Evolutionary conservation across 139 green algal genomes (phyloP), one percentile per base, ranked within the genome.

Genomic region (Pseudopediastrum boryanum): DNA sequence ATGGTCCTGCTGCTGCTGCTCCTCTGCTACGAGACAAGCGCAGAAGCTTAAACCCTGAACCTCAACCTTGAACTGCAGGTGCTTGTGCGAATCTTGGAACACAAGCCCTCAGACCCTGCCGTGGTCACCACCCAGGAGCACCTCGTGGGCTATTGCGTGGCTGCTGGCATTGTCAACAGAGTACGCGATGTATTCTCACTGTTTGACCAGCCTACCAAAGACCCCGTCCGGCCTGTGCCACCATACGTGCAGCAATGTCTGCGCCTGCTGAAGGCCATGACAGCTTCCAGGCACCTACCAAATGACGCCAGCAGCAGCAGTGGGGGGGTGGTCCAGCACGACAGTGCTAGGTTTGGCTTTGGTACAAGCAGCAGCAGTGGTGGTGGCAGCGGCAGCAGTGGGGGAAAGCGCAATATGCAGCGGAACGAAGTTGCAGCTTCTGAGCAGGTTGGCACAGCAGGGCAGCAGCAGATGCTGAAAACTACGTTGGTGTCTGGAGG

Each of bases 161-260:
- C 81, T 12, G 75, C 72, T 56, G 88, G 88, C 43, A 56, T 89
- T 10, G 68, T 91, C 43, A 76, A 84, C 46, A 76, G 85, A 25
- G 13, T 87, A 4, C 75, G 70, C 8, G 83, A 89, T 68, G 78
- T 87, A 21, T 91, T 93, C 79, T 84, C 62, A n/a, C 73, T 93
- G 62, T 89, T 89, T 71, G 86, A 93, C 76, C 80, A 82, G 58
- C 82, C 84, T 0, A 42, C 75, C 59, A 44, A 81, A 61, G 33
- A 72, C 16, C 59, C 42, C 43, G 73, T 43, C 4, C 29, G 43
- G 13, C 59, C 59, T 51, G 59, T 80, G 54, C 59, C 73, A 19
- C 73, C 58, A 39, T 61, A 80, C 46, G 59, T 80, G 29, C 59
- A 63, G 80, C 78, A 84, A 48, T 86, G 80, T 68, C 73, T 90